These are phyloP conservation scores for Plasmodium coatneyi DNA, from an alignment of 169 alveolate genomes.

Conservation along the genomic window DNA sequence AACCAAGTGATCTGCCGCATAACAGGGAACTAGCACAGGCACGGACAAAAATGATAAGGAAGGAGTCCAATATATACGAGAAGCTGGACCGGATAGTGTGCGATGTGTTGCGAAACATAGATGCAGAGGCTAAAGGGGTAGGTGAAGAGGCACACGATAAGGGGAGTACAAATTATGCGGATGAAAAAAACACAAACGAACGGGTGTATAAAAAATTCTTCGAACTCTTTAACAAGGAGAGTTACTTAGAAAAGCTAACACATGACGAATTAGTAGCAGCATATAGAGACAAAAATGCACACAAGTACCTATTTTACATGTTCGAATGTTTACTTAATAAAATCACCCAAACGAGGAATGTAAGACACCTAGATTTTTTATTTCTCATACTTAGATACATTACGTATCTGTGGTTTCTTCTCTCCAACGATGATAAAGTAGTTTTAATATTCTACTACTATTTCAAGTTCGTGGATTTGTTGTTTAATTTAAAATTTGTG, in stretches of 20 bases:
- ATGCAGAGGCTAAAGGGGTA: constrained; percentile 11
- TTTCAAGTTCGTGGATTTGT: constrained; percentile 50
- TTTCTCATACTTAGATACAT: constrained; percentile 58
- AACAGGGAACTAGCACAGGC: not conserved
- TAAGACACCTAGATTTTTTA: constrained; percentile 47
- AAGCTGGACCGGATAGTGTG: constrained; percentile 50
- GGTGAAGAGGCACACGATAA: constrained; percentile 15
- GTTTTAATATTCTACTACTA: constrained; percentile 58
- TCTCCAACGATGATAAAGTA: constrained; percentile 44
- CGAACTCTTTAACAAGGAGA: constrained; percentile 57
- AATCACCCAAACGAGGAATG: constrained; percentile 23
- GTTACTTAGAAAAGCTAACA: constrained; percentile 27
- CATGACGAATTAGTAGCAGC: constrained; percentile 25
- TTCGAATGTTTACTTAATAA: constrained; percentile 45
- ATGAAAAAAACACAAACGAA: constrained; percentile 23
- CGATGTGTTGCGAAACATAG: constrained; percentile 44
- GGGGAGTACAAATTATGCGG: constrained; percentile 21
- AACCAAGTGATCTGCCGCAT: not conserved
- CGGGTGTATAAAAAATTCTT: constrained; percentile 43
- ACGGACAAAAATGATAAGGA: constrained; percentile 2
- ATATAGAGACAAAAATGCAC: constrained; percentile 45
- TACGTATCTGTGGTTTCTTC: constrained; percentile 56
- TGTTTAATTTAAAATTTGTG: constrained; percentile 27
- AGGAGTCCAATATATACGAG: constrained; percentile 5
- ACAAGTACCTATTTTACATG: constrained; percentile 62